Conservation (phyloP, 208 protist species). For the Leishmania tarentolae region DNA sequence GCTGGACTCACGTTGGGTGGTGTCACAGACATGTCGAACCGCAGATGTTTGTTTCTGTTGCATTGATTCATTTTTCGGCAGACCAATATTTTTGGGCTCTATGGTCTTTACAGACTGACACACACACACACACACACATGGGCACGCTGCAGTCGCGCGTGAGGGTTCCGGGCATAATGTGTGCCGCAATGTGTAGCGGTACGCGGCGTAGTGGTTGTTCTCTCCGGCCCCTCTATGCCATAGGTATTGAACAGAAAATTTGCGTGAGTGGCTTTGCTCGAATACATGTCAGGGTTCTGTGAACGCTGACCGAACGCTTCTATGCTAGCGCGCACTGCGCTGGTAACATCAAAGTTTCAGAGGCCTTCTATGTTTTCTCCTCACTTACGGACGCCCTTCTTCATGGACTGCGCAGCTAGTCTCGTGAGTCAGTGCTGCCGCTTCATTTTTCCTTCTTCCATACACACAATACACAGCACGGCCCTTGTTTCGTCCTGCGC, state of each 20-base stretch:
- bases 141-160: neutral
- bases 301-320: neutral
- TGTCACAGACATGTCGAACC: neutral
- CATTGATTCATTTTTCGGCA: neutral
- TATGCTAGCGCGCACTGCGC: neutral
- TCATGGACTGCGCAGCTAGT: neutral
- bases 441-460: neutral
- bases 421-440: neutral
- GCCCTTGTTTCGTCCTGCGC: no score
- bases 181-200: neutral
- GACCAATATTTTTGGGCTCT: neutral
- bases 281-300: neutral
- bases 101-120: neutral
- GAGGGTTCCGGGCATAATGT: neutral
- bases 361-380: constrained; percentile 2
- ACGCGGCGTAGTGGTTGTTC: neutral
- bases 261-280: neutral
- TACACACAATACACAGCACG: neutral
- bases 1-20: neutral
- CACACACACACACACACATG: neutral
- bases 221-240: neutral
- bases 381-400: constrained; percentile 9
- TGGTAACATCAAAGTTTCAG: neutral
- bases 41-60: neutral
- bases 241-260: neutral